These are phyloP conservation scores for Sphaerulina vaccinii DNA, from an alignment of 2,329 filamentous ascomycete species.

Conservation along the genomic window DNA sequence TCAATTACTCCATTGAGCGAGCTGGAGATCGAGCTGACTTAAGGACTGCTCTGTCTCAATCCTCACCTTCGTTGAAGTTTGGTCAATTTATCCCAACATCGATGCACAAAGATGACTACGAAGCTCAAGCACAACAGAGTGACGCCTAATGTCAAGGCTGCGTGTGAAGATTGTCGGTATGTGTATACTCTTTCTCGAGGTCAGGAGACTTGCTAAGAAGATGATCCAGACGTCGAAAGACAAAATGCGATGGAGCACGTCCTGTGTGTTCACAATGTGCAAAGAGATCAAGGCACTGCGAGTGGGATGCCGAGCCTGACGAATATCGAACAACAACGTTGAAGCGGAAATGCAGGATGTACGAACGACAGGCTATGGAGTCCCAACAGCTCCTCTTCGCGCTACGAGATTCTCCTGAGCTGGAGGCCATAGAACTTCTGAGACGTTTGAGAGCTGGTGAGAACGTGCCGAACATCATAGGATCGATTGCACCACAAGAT, in stretches of 20 bases:
- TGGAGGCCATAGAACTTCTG: neutral
- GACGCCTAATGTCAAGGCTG: conserved; percentile 10
- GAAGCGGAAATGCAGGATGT: conserved; percentile 4
- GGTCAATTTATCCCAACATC: neutral
- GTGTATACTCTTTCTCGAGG: neutral
- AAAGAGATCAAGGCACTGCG: neutral
- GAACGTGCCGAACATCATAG: neutral
- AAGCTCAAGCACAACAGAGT: conserved; percentile 8
- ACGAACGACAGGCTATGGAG: neutral
- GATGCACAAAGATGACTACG: neutral
- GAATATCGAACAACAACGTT: conserved; percentile 7
- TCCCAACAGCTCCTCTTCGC: conserved; percentile 1
- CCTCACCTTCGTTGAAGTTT: neutral
- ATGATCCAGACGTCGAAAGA: neutral
- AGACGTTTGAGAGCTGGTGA: conserved; percentile 5
- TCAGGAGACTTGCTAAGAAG: no score
- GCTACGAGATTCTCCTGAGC: neutral
- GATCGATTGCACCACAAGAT: neutral
- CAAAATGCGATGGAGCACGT: conserved; percentile 7
- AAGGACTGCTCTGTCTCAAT: neutral
- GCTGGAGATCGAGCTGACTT: neutral
- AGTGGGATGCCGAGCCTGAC: conserved; percentile 10
- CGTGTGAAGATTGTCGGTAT: conserved; percentile 11
- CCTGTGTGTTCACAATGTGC: conserved; percentile 6
- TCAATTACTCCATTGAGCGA: neutral